Conservation (phyloP, 2,329 filamentous ascomycete genomes). For the Neonectria magnoliae region DNA sequence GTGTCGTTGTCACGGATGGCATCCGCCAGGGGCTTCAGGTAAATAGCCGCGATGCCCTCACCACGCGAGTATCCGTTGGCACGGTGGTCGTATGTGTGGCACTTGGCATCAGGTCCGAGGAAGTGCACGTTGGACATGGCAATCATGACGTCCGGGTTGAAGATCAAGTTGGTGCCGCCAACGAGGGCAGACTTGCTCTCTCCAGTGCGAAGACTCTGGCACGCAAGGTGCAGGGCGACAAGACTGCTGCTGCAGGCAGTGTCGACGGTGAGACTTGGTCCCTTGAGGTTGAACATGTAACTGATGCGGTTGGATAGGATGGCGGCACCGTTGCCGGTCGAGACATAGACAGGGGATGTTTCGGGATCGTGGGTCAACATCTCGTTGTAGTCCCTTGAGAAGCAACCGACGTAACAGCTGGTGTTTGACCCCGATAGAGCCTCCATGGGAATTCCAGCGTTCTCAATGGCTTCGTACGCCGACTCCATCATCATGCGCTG, state of each 20-base stretch:
- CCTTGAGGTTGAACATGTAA: slow-evolving; percentile 18
- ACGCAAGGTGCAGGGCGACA: slow-evolving; percentile 23
- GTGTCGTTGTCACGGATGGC: slow-evolving; percentile 55
- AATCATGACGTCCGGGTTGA: slow-evolving; percentile 35
- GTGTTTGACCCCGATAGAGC: slow-evolving; percentile 8
- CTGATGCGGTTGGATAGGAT: slow-evolving; percentile 19
- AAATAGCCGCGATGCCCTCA: slow-evolving; percentile 49
- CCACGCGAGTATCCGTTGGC: slow-evolving; percentile 55
- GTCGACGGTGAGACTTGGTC: slow-evolving; percentile 10
- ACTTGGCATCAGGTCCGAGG: slow-evolving; percentile 38
- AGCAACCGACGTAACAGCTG: slow-evolving; percentile 19
- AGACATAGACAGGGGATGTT: background rate
- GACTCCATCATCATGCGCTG: slow-evolving; percentile 35
- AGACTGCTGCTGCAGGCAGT: slow-evolving; percentile 17
- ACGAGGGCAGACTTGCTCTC: slow-evolving; percentile 37
- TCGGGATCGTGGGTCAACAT: slow-evolving; percentile 18
- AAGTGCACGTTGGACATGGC: slow-evolving; percentile 37
- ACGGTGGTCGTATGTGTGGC: slow-evolving; percentile 51
- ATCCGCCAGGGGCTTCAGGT: slow-evolving; percentile 54
- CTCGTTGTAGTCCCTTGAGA: slow-evolving; percentile 20
- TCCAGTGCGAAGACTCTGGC: slow-evolving; percentile 23
- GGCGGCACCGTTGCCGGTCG: slow-evolving; percentile 15
- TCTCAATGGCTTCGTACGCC: slow-evolving; percentile 29
- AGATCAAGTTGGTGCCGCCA: slow-evolving; percentile 36
- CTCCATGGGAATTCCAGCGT: slow-evolving; percentile 42